Base-by-base conservation (phyloP, 192 early-diverging fungal genomes). In the Chytriomyces sp. region DNA sequence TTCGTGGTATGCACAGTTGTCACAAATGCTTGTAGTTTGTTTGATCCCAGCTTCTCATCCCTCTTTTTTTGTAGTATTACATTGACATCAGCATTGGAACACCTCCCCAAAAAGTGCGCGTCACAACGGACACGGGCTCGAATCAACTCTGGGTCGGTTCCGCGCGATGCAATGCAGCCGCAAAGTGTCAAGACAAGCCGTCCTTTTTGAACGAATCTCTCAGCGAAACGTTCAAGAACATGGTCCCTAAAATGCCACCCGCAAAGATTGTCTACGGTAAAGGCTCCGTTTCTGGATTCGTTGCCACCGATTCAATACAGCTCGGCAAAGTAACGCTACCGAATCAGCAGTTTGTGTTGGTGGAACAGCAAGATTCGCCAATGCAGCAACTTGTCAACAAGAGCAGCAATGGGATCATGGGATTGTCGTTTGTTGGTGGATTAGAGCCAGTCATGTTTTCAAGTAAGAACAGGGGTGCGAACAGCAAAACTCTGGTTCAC, bases 101-200 rank as follows among this genome's bases (percentile, higher is more conserved):
- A 18, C 68, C 68, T 20, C 7, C 13, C 48, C 68, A 69, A 28
- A 20, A 16, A 10, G 23, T 69, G 26, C 10, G 18, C 13, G 8
- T 53, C 20, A 69, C 26, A 11, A n/a, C 53, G 0, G 68, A 69
- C 50, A 69, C 68, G 1, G 68, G 68, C 23, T 23, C 18, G 9
- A 69, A 69, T 28, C 48, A 69, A 28, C 68, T 69, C 49, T 69
- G 68, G 68, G 23, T 69, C 68, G 48, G 48, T 24, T 69, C 68
- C 10, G 8, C 9, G 7, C 35, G 10, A 11, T 69, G 68, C 26
- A 8, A 50, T 23, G 11, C 46, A 8, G 24, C 11, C 0, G 7
- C 7, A 23, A 9, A 57, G 18, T 69, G 68, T 26, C 18, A 16
- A 23, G 45, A 69, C 50, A 20, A 7, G 49, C 7, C 23, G 24